Base-by-base conservation (phyloP, 2,329 filamentous ascomycete genomes). In the Nigrograna mackinnonii region DNA sequence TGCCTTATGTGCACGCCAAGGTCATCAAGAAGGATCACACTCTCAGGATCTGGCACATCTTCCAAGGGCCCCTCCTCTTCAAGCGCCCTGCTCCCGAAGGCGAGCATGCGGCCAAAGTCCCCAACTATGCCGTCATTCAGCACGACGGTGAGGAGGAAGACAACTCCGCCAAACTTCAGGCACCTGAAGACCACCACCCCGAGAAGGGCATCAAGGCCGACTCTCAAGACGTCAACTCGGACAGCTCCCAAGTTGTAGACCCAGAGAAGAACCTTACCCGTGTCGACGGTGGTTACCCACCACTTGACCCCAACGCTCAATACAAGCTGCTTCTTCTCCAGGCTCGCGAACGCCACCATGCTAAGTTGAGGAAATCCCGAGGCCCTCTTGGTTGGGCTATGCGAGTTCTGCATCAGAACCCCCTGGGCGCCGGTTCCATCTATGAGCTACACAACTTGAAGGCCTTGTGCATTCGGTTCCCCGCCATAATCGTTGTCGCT, bases 381-480 rank as follows among this genome's bases (percentile, higher is more conserved):
- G 86, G 87, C 19, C 86, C 85, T 37, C 76, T 92, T n/a, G 88
- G 84, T 57, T 91, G 88, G 88, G 89, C 86, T 26, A 88, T 92
- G 85, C 86, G 88, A 55, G 81, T 77, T 37, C 83, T 91, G 16
- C 86, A 82, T 62, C 76, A 87, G 58, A 87, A 91, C 74, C 86
- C 82, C 35, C 80, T 89, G 70, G 85, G 85, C 14, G 66, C 83
- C 14, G 89, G 88, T 39, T 77, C 84, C 58, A 79, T 91, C 50
- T 89, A 92, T 71, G 88, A 92, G 71, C 56, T 78, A 16, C 74
- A 83, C 70, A 92, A 92, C 77, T 71, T 91, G 48, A 79, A 77
- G 61, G 78, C 79, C 37, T 46, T 84, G 17, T 20, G 75, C 47
- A 85, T 75, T 46, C 86, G 87, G 17, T 61, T 91, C 6, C 88